Evolutionary conservation across 257 asterid species (phyloP).

Genomic region (Cinchona pubescens): DNA sequence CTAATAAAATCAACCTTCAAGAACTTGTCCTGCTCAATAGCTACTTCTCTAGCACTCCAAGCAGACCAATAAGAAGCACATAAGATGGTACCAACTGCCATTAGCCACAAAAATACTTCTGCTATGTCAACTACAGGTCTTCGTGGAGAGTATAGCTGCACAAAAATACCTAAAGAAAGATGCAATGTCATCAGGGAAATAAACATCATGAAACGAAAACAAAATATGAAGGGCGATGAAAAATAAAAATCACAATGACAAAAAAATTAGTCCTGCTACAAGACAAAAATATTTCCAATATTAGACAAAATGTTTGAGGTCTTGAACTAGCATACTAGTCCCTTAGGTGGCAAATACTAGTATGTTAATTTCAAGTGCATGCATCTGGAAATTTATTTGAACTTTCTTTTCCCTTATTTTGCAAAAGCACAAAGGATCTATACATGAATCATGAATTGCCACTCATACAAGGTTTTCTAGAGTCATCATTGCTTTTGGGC

Average conservation of each 20-base stretch:
- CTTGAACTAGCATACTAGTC: not conserved
- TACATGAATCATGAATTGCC: not conserved
- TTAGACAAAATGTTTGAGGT: not conserved
- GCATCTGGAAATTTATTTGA: not conserved
- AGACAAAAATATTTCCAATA: not conserved
- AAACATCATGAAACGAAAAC: not conserved
- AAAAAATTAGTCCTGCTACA: not conserved
- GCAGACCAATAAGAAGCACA: constrained; percentile 97
- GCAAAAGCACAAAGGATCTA: not conserved
- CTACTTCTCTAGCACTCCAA: constrained; percentile 81
- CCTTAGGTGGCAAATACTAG: not conserved
- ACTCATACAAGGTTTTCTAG: not conserved
- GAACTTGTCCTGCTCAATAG: constrained; percentile 70
- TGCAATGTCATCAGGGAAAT: constrained; percentile 9
- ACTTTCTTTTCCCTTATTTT: not conserved
- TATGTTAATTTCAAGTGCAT: not conserved
- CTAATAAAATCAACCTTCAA: constrained; percentile 48
- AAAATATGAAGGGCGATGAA: not conserved
- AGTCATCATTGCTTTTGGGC: not conserved
- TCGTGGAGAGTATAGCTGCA: constrained; percentile 87
- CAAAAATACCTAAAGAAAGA: constrained; percentile 37
- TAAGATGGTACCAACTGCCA: constrained; percentile 85
- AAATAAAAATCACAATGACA: not conserved
- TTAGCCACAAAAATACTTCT: constrained; percentile 89
- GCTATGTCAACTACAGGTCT: constrained; percentile 88